phyloP scores from a whole-genome alignment of 2,329 filamentous ascomycete species.

The Colletotrichum sp. region DNA sequence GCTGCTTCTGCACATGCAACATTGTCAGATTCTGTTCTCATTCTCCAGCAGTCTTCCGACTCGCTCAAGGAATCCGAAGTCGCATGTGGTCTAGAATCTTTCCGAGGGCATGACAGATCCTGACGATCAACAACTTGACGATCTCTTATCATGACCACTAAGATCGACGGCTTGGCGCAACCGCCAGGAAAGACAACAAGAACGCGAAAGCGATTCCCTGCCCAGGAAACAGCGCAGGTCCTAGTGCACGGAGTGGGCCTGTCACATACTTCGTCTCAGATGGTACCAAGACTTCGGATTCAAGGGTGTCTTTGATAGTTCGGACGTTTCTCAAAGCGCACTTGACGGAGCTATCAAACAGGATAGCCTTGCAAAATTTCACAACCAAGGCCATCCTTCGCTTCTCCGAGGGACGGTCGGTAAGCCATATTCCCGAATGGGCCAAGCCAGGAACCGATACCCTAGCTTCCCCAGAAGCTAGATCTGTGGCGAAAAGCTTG shows the following conservation, averaged over 20 bases:
- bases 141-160: not conserved
- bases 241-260: not conserved
- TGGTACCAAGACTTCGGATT: not conserved
- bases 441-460: not conserved
- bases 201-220: not conserved
- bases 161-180: not conserved
- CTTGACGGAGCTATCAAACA: not conserved
- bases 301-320: not conserved
- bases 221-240: not conserved
- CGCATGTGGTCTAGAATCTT: not conserved
- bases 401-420: not conserved
- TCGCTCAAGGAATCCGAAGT: not conserved
- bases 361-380: not conserved
- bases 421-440: not conserved
- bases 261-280: constrained; percentile 4
- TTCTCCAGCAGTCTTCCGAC: not conserved
- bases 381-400: not conserved
- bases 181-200: not conserved
- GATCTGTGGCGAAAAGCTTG: not conserved
- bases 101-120: not conserved
- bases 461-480: not conserved
- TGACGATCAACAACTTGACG: not conserved
- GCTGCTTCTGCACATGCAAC: not conserved
- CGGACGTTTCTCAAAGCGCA: not conserved
- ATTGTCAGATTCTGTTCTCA: not conserved